Evolutionary conservation across 2,329 filamentous ascomycete species (phyloP).

Genomic region (Hirsutella rhossiliensis): DNA sequence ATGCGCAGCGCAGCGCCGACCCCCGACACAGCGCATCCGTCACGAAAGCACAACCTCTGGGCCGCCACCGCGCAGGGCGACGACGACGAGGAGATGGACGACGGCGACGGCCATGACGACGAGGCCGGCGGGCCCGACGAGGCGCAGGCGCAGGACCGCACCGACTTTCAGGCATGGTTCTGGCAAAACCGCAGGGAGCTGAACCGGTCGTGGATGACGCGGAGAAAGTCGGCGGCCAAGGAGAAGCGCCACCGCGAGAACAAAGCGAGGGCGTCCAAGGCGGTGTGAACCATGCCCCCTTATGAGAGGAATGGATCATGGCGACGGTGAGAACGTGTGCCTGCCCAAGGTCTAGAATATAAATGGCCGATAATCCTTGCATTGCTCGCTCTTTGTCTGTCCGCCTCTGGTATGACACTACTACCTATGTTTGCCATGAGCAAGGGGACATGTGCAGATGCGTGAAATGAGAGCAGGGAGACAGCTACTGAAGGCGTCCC

Average conservation of each 20-base stretch:
- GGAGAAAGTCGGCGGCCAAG: conserved; percentile 50
- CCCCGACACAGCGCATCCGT: conserved; percentile 78
- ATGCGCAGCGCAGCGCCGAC: conserved; percentile 87
- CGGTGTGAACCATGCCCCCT: conserved; percentile 11
- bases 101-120: conserved; percentile 17
- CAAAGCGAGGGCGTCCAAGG: conserved; percentile 36
- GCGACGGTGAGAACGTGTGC: not conserved
- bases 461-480: too few species aligned
- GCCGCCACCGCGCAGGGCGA: conserved; percentile 28
- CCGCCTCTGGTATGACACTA: too few species aligned
- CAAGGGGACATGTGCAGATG: too few species aligned
- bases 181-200: conserved; percentile 54
- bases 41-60: conserved; percentile 49
- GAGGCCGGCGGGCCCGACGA: conserved; percentile 14
- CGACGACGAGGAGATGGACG: conserved; percentile 28
- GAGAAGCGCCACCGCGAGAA: conserved; percentile 57
- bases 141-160: conserved; percentile 17
- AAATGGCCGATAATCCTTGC: too few species aligned
- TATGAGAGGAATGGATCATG: not conserved
- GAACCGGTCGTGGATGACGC: conserved; percentile 54
- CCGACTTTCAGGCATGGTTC: conserved; percentile 55
- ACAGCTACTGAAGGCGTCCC: too few species aligned
- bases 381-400: too few species aligned
- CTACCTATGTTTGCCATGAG: too few species aligned
- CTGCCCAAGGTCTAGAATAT: too few species aligned